Percentiles rank a stretch among this genome's conserved stretches.
Conservation (phyloP, 2,329 filamentous ascomycete species). For the Ophiosphaerella narmari region DNA sequence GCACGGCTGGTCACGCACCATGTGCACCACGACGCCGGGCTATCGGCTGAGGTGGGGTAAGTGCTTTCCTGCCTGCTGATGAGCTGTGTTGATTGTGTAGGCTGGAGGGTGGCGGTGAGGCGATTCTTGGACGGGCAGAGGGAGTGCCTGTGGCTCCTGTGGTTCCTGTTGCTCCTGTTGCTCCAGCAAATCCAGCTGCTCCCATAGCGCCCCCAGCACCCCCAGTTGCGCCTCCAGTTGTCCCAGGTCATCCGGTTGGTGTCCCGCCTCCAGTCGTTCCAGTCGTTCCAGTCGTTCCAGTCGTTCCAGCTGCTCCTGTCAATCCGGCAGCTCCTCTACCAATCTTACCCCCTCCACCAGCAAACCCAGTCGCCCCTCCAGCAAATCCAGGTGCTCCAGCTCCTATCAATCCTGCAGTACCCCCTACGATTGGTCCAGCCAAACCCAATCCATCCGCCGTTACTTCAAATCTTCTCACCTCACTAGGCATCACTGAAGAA, state of each 20-base stretch:
- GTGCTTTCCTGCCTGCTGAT: no score
- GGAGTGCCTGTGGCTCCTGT: no score
- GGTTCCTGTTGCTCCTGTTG: no score
- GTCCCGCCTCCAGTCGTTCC: constrained; percentile 4
- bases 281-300: constrained; percentile 5
- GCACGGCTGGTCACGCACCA: no score
- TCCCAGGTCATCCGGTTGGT: not conserved
- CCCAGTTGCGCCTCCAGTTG: not conserved
- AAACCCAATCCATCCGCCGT: not conserved
- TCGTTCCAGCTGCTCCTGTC: constrained; percentile 3
- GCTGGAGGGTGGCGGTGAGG: no score
- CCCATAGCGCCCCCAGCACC: constrained; percentile 1
- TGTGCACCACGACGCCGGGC: no score
- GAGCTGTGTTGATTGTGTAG: no score
- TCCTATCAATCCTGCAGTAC: no score
- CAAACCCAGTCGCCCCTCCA: not conserved
- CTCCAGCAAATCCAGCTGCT: not conserved
- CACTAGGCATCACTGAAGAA: constrained; percentile 11
- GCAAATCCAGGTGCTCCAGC: not conserved
- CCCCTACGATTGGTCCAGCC: no score
- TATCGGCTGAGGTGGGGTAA: no score
- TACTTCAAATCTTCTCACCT: not conserved
- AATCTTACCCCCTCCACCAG: not conserved
- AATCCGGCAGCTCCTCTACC: not conserved
- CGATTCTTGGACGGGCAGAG: no score